Evolutionary conservation across 306 rosid genomes (phyloP).

Genomic region (Ormosia semicastrata): DNA sequence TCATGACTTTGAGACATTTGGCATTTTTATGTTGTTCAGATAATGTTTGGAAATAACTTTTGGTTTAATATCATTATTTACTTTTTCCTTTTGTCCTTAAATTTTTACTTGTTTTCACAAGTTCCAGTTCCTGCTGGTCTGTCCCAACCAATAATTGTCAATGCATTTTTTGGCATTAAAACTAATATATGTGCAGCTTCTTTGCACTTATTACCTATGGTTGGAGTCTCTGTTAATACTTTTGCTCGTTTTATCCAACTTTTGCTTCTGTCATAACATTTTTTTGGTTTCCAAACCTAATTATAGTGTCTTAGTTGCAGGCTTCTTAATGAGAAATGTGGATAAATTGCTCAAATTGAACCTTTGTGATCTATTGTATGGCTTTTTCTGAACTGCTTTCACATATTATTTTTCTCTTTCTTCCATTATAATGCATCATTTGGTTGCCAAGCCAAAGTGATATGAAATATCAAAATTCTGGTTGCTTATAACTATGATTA

Average conservation of each 20-base stretch:
- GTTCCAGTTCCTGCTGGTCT: slow-evolving; percentile 3
- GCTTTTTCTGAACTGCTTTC: background rate
- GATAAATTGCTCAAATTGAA: slow-evolving; percentile 13
- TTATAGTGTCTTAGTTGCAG: background rate
- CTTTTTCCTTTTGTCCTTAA: background rate
- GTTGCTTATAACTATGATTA: background rate
- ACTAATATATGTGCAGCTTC: background rate
- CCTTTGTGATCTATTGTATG: background rate
- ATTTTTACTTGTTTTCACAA: background rate
- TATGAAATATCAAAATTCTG: background rate
- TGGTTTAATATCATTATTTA: background rate
- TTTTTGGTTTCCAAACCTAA: background rate
- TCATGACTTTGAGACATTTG: slow-evolving; percentile 5
- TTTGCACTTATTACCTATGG: slow-evolving; percentile 7
- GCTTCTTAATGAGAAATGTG: slow-evolving; percentile 1
- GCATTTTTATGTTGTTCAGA: background rate
- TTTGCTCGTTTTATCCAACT: background rate
- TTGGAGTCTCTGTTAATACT: background rate
- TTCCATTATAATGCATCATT: background rate
- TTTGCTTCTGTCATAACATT: background rate
- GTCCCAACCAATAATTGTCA: background rate
- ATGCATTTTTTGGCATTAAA: background rate
- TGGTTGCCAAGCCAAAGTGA: slow-evolving; percentile 8
- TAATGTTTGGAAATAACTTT: slow-evolving; percentile 7
- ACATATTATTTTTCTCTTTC: background rate